Percentiles rank a stretch among this genome's conserved stretches.
Conservation (phyloP, 441 rosid genomes). For the Pelargonium fulgidum region DNA sequence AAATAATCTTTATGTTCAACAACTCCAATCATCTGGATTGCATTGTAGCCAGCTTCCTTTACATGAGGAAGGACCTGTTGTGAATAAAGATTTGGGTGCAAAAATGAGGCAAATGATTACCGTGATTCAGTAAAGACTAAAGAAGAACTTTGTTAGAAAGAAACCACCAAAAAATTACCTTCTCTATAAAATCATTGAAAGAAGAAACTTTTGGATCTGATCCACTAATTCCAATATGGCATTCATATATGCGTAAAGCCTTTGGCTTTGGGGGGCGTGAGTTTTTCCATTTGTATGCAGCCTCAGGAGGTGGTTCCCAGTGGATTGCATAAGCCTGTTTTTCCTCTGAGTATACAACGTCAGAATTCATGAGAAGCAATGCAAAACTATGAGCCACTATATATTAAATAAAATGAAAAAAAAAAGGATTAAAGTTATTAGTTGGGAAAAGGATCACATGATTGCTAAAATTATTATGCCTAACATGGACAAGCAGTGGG, state of each 20-base stretch:
- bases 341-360: slow-evolving; percentile 39
- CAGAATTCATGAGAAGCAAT: slow-evolving; percentile 15
- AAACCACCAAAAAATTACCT: slow-evolving; percentile 35
- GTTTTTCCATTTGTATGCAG: slow-evolving; percentile 75
- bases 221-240: slow-evolving; percentile 96
- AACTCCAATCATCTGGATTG: slow-evolving; percentile 81
- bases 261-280: slow-evolving; percentile 48
- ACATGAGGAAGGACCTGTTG: slow-evolving; percentile 85
- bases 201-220: slow-evolving; percentile 71
- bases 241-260: slow-evolving; percentile 88
- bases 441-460: background rate
- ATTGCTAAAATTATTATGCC: background rate
- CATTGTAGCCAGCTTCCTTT: slow-evolving; percentile 86
- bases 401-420: background rate
- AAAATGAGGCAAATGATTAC: slow-evolving; percentile 19
- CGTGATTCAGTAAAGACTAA: slow-evolving; percentile 9
- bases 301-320: slow-evolving; percentile 92
- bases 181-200: slow-evolving; percentile 68
- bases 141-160: slow-evolving; percentile 12
- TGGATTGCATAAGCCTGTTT: slow-evolving; percentile 82
- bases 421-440: background rate
- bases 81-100: slow-evolving; percentile 12
- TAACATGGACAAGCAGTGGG: background rate
- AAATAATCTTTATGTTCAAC: slow-evolving; percentile 94
- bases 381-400: background rate